Evolutionary conservation across 2,329 filamentous ascomycete species (phyloP).

Genomic region (Exserohilum turcica): DNA sequence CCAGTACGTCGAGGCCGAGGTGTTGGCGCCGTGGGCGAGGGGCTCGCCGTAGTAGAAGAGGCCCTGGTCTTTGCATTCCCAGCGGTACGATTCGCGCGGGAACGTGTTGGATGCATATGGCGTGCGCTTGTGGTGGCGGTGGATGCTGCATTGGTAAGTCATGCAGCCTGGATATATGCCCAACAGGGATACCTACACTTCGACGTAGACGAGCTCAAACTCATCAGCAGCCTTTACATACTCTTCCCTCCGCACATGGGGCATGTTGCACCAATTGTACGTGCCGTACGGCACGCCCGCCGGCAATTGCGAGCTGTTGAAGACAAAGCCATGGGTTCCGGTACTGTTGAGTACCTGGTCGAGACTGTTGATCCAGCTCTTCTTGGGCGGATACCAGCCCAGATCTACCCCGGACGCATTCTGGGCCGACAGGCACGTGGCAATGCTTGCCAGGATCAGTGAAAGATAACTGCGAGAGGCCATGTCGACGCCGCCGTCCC

Average conservation of each 20-base stretch:
- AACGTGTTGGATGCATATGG: conserved; percentile 80
- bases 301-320: conserved; percentile 67
- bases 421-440: conserved; percentile 19
- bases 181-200: conserved; percentile 60
- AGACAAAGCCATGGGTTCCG: conserved; percentile 76
- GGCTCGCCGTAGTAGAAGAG: conserved; percentile 72
- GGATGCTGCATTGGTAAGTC: conserved; percentile 53
- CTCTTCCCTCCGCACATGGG: conserved; percentile 71
- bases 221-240: conserved; percentile 62
- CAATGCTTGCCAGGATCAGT: conserved; percentile 25
- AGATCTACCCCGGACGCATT: conserved; percentile 30
- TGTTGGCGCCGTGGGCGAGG: conserved; percentile 53
- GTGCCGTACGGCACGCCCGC: conserved; percentile 60
- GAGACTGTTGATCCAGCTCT: conserved; percentile 64
- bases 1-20: conserved; percentile 67
- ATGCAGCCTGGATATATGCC: neutral
- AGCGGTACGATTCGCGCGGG: conserved; percentile 71
- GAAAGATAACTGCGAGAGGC: conserved; percentile 19
- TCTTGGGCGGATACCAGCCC: conserved; percentile 44
- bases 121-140: conserved; percentile 84
- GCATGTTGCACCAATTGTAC: conserved; percentile 90
- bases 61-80: conserved; percentile 73
- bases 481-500: conserved; percentile 30
- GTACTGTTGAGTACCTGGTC: conserved; percentile 60
- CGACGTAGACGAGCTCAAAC: conserved; percentile 75